These are phyloP conservation scores for Polymyxa betae DNA, from an alignment of 208 protist genomes.

Conservation along the genomic window DNA sequence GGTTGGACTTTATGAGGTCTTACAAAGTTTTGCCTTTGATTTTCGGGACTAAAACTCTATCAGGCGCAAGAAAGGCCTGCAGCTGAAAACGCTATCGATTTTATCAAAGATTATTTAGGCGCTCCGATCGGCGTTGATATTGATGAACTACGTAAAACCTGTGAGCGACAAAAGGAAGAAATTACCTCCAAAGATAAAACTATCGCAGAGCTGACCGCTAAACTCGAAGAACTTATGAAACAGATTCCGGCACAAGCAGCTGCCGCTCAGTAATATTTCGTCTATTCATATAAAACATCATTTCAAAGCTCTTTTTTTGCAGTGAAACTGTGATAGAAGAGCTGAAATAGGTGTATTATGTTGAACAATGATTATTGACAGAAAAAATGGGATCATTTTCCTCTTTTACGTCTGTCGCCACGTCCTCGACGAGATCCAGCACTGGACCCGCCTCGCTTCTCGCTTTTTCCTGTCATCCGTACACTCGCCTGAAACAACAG, in stretches of 20 bases:
- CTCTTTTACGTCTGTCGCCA: not conserved
- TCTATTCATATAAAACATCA: no score
- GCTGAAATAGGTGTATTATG: no score
- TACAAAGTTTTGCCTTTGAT: not conserved
- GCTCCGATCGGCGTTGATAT: conserved; percentile 57
- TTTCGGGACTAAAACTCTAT: not conserved
- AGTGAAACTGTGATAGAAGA: no score
- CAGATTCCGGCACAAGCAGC: not conserved
- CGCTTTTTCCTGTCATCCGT: conserved; percentile 5
- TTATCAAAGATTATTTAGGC: conserved; percentile 66
- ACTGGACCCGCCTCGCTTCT: not conserved
- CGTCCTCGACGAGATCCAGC: not conserved
- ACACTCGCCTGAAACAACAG: not conserved
- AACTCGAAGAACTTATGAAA: not conserved
- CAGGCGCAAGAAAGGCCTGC: conserved; percentile 63
- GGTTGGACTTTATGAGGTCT: conserved; percentile 69
- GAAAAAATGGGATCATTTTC: not conserved
- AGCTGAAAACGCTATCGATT: conserved; percentile 65
- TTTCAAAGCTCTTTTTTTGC: no score
- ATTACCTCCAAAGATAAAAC: not conserved
- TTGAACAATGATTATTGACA: no score
- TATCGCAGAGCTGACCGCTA: not conserved
- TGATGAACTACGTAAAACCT: conserved; percentile 47
- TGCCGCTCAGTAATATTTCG: no score
- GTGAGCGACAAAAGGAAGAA: conserved; percentile 18